Base-by-base conservation (phyloP, 306 rosid genomes). In the Morella rubra region DNA sequence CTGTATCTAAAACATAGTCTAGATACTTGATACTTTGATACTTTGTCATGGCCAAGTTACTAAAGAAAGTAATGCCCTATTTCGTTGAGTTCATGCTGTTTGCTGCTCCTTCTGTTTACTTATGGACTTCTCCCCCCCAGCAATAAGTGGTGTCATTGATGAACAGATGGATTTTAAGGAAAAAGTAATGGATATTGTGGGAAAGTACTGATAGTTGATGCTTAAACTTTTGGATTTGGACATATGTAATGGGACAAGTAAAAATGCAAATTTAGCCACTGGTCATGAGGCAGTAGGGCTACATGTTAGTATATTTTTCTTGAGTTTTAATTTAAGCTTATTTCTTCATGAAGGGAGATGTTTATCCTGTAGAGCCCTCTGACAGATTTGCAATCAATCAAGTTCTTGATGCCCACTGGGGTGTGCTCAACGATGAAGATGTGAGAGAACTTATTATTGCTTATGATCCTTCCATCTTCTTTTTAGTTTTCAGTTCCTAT, bases 341-440 rank as follows among this genome's bases (percentile, higher is more conserved):
- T 77, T 54, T 74, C 40, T 64, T 65, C 46, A 67, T 78, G 84
- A 81, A 92, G 96, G 97, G 97, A 76, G 97, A 92, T 80, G 97
- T 92, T 82, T 92, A 92, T 89, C 97, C 97, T 50, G 90, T 83
- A 85, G 97, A 92, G 83, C 79, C 91, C 11, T 84, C 83, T 44
- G 91, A 83, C 75, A 75, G 81, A 73, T 79, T 81, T 79, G n/a
- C 85, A n/a, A 52, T 85, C 86, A 87, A 80, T 52, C 96, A 89
- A 87, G 89, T 92, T 77, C 96, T 90, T 80, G 96, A 90, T 46
- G 97, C 96, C 77, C 93, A 92, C 79, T 92, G 97, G 97, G 97
- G 97, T 71, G 93, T 83, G 59, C 91, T 92, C 69, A 71, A 80
- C 76, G 91, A 92, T 12, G 96, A 92, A 62, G 96, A 92, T 83